phyloP scores from a whole-genome alignment of 1,139 yeast species.

The Candida sojae region DNA sequence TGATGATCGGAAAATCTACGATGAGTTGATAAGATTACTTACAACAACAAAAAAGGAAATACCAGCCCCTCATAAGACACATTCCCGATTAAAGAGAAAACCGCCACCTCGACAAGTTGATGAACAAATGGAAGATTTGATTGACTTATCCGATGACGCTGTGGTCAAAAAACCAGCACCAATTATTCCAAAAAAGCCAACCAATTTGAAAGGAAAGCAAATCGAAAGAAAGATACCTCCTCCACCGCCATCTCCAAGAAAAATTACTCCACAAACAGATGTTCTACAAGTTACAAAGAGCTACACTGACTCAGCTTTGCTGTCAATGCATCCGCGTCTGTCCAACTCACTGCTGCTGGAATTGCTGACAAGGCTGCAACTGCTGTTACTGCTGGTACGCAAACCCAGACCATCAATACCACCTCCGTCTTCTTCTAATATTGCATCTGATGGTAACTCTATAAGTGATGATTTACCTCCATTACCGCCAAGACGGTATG shows the following conservation, averaged over 20 bases:
- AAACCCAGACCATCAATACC: conserved; percentile 10
- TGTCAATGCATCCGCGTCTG: background rate
- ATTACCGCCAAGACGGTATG: conserved; percentile 12
- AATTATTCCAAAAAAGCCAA: conserved; percentile 42
- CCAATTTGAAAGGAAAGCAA: conserved; percentile 26
- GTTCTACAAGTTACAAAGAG: background rate
- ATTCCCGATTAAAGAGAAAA: conserved; percentile 1
- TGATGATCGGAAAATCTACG: conserved; percentile 43
- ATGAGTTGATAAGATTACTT: conserved; percentile 28
- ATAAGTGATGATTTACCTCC: conserved; percentile 16
- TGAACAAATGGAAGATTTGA: conserved; percentile 28
- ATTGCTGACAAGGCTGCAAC: background rate
- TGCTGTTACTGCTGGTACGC: background rate
- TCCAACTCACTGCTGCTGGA: background rate
- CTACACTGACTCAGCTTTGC: conserved; percentile 8
- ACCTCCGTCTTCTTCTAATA: conserved; percentile 19
- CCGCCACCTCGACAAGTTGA: conserved; percentile 2
- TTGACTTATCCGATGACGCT: conserved; percentile 33
- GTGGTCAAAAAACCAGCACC: conserved; percentile 25
- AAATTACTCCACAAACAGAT: background rate
- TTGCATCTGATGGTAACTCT: conserved; percentile 15
- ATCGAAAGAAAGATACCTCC: conserved; percentile 23
- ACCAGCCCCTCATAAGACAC: conserved; percentile 9
- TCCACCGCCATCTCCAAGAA: conserved; percentile 1
- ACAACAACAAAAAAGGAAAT: conserved; percentile 14